Evolutionary conservation across 768 basidiomycete species (phyloP), one percentile per base, ranked within the genome.

Genomic region (Pleurotus platypus): DNA sequence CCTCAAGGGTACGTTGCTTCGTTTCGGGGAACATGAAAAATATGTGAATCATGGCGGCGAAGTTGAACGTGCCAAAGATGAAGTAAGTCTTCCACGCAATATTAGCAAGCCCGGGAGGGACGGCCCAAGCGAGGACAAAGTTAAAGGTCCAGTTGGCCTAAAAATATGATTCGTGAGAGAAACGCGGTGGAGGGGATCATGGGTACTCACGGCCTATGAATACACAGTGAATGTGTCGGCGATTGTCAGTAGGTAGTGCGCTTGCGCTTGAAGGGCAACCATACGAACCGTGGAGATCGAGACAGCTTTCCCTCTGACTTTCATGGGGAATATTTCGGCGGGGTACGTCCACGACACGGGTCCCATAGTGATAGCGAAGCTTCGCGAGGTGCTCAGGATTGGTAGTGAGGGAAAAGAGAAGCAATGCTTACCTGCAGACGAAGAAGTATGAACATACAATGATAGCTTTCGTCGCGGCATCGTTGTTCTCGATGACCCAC

Each of bases 1-100:
- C 89, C 69, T 92, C 90, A 7, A 92, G 79, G 2, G 86, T 81
- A 0, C 87, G 78, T 3, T 84, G 83, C 12, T 84, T 83, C 2
- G 88, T 89, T 70, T 91, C 90, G 11, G 89, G 90, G 78, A 82
- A 91, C 78, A 86, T 86, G 79, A 91, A 90, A 64, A 86, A 74
- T 58, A 90, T 75, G 62, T 90, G 88, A 53, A 89, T 71, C 67
- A 79, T 85, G 1, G 83, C 85, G 1, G 84, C 82, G 58, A 87
- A 83, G 75, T 89, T 88, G 81, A 89, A 89, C 8, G 86, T 71
- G 7, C 85, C 87, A 65, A 90, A 89, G 68, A 90, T 83, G 70
- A 89, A 89, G 70, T 89, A 90, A 2, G 77, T 90, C 71, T 82
- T 86, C 79, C 83, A 87, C 13, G 85, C 87, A 58, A 91, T 89